Conservation (phyloP, 805 yeast genomes). For the Lipomyces mesembrius region DNA sequence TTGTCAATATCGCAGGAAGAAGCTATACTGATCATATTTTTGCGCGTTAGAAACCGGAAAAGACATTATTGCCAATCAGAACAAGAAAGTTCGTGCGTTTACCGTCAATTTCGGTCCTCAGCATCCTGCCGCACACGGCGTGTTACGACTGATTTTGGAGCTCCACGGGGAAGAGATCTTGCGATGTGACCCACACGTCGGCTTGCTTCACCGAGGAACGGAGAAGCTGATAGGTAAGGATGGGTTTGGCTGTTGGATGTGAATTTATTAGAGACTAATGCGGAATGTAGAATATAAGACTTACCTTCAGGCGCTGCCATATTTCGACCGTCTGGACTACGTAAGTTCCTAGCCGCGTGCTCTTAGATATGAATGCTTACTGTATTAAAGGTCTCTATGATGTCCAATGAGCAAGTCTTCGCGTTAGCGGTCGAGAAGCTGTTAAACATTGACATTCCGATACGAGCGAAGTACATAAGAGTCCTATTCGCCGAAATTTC, state of each 20-base stretch:
- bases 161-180: constrained; percentile 87
- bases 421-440: constrained; percentile 83
- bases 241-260: neutral
- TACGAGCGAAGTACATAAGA: constrained; percentile 82
- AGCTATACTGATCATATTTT: neutral
- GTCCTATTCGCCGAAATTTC: constrained; percentile 87
- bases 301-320: constrained; percentile 85
- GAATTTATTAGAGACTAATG: neutral
- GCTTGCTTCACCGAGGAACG: constrained; percentile 85
- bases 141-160: constrained; percentile 81
- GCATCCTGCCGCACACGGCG: constrained; percentile 96
- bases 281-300: constrained; percentile 67
- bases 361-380: neutral
- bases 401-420: constrained; percentile 88
- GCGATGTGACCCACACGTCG: constrained; percentile 87
- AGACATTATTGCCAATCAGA: constrained; percentile 36
- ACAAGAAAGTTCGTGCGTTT: constrained; percentile 72
- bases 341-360: constrained; percentile 49
- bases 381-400: constrained; percentile 58
- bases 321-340: constrained; percentile 85
- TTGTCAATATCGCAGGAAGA: neutral
- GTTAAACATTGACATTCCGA: constrained; percentile 81
- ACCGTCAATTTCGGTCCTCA: constrained; percentile 92
- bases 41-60: constrained; percentile 15
- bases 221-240: constrained; percentile 70